Conservation (phyloP, 495 filamentous ascomycete species). For the Penicillium paxilli region DNA sequence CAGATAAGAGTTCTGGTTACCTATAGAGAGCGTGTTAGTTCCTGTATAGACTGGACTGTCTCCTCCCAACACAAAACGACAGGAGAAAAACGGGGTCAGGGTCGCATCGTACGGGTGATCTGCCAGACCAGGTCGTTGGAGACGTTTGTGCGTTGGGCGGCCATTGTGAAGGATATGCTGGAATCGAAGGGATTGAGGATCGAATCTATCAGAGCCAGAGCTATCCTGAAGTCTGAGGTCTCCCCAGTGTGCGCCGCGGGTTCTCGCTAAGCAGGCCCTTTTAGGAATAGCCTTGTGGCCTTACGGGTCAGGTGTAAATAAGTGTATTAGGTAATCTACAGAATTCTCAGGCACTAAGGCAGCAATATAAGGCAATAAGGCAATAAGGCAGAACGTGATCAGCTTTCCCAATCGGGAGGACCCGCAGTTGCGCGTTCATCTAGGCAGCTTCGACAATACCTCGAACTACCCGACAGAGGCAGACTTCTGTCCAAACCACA, state of each 20-base stretch:
- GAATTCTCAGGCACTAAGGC: no score
- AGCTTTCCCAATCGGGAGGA: no score
- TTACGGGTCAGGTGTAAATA: background rate
- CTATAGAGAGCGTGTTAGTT: conserved; percentile 46
- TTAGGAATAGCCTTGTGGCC: conserved; percentile 33
- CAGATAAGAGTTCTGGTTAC: conserved; percentile 78
- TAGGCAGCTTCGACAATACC: no score
- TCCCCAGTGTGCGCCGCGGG: conserved; percentile 15
- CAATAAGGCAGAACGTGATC: no score
- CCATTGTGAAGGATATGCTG: conserved; percentile 41
- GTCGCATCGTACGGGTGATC: conserved; percentile 73
- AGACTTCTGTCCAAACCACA: no score
- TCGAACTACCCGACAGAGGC: no score
- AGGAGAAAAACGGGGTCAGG: background rate
- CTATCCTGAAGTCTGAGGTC: background rate
- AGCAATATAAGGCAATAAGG: no score
- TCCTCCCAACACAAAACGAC: background rate
- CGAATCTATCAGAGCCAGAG: conserved; percentile 27
- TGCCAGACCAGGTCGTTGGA: conserved; percentile 91
- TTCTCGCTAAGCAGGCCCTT: conserved; percentile 45
- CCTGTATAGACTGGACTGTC: background rate
- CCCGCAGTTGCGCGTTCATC: no score
- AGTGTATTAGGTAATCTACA: background rate
- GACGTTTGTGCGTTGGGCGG: conserved; percentile 58
- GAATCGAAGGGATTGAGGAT: conserved; percentile 24